Evolutionary conservation across 2,329 filamentous ascomycete species (phyloP), one percentile per base, ranked within the genome.

Genomic region (Thermothelomyces thermophilus): DNA sequence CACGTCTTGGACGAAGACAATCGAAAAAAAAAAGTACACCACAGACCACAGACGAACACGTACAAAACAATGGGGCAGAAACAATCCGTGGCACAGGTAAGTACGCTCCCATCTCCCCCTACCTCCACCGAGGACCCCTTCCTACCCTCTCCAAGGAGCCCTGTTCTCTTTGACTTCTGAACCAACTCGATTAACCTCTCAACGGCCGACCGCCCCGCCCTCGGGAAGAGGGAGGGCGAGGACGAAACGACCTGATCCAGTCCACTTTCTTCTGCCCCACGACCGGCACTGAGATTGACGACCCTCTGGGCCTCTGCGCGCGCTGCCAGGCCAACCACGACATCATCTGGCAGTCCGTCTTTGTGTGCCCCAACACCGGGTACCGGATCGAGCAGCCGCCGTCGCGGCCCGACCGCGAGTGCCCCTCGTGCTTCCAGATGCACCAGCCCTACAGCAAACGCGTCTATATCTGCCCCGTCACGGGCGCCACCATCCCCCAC

Each of bases 341-440:
- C 50, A 58, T 61, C 35, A 60, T 61, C 48, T 60, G 55, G 54
- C 59, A 61, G 49, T 55, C 55, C 14, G 59, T 61, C 17, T 57
- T 58, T 24, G 53, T 61, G 13, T 61, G 59, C 42, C 59, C 58
- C 40, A 61, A 61, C 47, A 61, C 59, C 10, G 59, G 59, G 33
- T 61, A 61, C 55, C 56, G 59, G n/a, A 53, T 61, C 44, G 56
- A 51, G 17, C 28, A 52, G 11, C 37, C 43, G 5, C 43, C 48
- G 28, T 50, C 56, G 20, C 48, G 53, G 8, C 56, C 52, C 10
- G 52, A 58, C 51, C 52, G 51, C 33, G 56, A 57, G 43, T 61
- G 59, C 35, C 39, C 52, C 2, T 58, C 55, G 19, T 61, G 59
- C 52, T 61, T 61, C 48, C 58, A 61, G 50, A 36, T 52, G 17